Evolutionary conservation across 345 rosid species (phyloP).

Genomic region (Rubroshorea leprosula): DNA sequence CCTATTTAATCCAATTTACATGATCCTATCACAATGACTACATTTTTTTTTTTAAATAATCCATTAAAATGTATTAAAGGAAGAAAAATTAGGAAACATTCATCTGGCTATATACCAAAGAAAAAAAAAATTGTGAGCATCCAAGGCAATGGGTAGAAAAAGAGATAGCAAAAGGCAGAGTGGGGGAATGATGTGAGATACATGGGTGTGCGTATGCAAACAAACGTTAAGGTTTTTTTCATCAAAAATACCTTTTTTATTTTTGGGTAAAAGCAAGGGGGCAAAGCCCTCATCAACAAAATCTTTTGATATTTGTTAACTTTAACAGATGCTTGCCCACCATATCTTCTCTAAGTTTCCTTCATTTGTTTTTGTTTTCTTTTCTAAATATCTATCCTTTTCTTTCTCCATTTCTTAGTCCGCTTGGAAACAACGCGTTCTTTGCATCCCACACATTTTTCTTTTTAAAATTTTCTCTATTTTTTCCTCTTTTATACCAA

Average conservation of each 20-base stretch:
- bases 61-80: too few species aligned
- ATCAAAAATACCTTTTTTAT: slow-evolving; percentile 17
- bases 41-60: slow-evolving; percentile 12
- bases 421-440: slow-evolving; percentile 82
- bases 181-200: slow-evolving; percentile 12
- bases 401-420: slow-evolving; percentile 35
- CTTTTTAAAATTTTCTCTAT: neutral
- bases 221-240: slow-evolving; percentile 15
- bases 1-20: too few species aligned
- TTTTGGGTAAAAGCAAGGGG: too few species aligned
- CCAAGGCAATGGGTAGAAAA: slow-evolving; percentile 27
- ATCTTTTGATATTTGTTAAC: slow-evolving; percentile 3
- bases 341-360: slow-evolving; percentile 46
- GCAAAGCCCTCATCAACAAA: too few species aligned
- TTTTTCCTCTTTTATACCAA: slow-evolving; percentile 13
- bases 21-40: slow-evolving; percentile 17
- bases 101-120: too few species aligned
- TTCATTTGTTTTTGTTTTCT: slow-evolving; percentile 21
- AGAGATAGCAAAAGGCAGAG: slow-evolving; percentile 17
- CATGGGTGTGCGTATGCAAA: slow-evolving; percentile 29
- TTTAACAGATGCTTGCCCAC: slow-evolving; percentile 59
- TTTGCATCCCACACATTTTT: slow-evolving; percentile 37
- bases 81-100: too few species aligned
- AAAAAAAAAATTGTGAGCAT: slow-evolving; percentile 22
- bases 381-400: slow-evolving; percentile 17